Evolutionary conservation across 2,329 filamentous ascomycete species (phyloP).

Genomic region (Aureobasidium sp.): DNA sequence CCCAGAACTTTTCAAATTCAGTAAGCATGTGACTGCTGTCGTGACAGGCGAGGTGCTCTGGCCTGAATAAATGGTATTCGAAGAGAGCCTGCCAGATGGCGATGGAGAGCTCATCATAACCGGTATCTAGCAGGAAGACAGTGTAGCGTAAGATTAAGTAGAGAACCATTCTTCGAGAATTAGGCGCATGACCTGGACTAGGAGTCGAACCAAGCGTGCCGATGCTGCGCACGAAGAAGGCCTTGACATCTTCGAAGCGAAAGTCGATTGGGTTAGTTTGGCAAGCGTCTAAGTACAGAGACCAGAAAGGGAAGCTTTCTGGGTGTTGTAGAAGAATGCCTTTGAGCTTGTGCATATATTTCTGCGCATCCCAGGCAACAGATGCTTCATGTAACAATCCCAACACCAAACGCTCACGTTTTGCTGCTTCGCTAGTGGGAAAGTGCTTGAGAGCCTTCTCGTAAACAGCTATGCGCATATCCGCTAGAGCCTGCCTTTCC

Average conservation of each 20-base stretch:
- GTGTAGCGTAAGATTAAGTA: slow-evolving; percentile 73
- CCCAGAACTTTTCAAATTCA: slow-evolving; percentile 72
- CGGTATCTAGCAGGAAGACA: slow-evolving; percentile 64
- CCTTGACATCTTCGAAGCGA: slow-evolving; percentile 58
- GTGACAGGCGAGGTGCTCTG: slow-evolving; percentile 25
- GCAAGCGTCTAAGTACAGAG: slow-evolving; percentile 60
- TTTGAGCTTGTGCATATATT: slow-evolving; percentile 58
- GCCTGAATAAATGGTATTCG: slow-evolving; percentile 61
- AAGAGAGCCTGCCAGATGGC: slow-evolving; percentile 78
- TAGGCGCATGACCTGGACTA: slow-evolving; percentile 1
- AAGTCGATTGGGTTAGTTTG: slow-evolving; percentile 63
- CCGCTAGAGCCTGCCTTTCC: slow-evolving; percentile 62
- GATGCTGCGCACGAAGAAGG: slow-evolving; percentile 54
- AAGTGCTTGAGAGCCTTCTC: slow-evolving; percentile 64
- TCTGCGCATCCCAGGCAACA: slow-evolving; percentile 64
- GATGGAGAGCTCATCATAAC: slow-evolving; percentile 68
- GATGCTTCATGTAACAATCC: slow-evolving; percentile 66
- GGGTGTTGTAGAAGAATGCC: slow-evolving; percentile 51
- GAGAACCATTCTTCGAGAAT: slow-evolving; percentile 42
- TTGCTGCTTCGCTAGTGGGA: slow-evolving; percentile 30
- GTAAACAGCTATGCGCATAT: slow-evolving; percentile 73
- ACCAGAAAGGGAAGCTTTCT: slow-evolving; percentile 61
- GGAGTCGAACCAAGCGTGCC: slow-evolving; percentile 4
- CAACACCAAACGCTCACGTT: slow-evolving; percentile 55
- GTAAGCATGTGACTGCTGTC: slow-evolving; percentile 19